phyloP scores from a whole-genome alignment of 805 yeast genomes.

The Starmerella khaoyaiensis region DNA sequence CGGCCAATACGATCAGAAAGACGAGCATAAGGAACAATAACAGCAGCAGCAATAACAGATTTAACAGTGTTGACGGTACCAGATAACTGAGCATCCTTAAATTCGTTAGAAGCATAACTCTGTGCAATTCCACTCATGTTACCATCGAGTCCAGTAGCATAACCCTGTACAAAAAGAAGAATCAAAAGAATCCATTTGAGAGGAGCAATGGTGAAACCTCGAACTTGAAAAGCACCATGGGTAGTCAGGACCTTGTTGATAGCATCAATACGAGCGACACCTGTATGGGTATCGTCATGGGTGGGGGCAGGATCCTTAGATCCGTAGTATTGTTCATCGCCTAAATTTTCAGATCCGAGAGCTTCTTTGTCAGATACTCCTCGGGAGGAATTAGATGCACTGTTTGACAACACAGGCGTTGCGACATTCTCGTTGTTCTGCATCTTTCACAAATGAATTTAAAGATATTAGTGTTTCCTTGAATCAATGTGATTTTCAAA shows the following conservation, averaged over 20 bases:
- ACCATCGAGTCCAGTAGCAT: constrained; percentile 50
- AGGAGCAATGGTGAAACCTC: constrained; percentile 4
- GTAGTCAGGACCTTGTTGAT: constrained; percentile 5
- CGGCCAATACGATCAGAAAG: constrained; percentile 56
- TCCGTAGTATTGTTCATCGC: no score
- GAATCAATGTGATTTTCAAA: no score
- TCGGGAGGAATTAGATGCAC: no score
- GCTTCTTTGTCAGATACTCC: no score
- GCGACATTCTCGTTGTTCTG: no score
- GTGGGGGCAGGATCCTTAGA: no score
- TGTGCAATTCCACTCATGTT: constrained; percentile 42
- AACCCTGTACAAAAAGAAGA: constrained; percentile 42
- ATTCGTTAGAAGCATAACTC: constrained; percentile 43
- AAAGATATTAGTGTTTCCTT: no score
- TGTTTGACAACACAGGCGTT: no score
- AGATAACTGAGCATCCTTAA: constrained; percentile 40
- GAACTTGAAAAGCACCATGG: constrained; percentile 1
- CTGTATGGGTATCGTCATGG: constrained; percentile 4
- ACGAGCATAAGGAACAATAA: constrained; percentile 51
- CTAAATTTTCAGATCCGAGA: no score
- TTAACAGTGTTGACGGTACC: constrained; percentile 47
- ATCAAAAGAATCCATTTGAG: constrained; percentile 29
- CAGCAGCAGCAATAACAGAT: constrained; percentile 48
- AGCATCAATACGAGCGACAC: constrained; percentile 9
- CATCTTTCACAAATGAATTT: no score